Conservation (phyloP, 768 basidiomycete genomes). For the Rhodotorula taiwanensis region DNA sequence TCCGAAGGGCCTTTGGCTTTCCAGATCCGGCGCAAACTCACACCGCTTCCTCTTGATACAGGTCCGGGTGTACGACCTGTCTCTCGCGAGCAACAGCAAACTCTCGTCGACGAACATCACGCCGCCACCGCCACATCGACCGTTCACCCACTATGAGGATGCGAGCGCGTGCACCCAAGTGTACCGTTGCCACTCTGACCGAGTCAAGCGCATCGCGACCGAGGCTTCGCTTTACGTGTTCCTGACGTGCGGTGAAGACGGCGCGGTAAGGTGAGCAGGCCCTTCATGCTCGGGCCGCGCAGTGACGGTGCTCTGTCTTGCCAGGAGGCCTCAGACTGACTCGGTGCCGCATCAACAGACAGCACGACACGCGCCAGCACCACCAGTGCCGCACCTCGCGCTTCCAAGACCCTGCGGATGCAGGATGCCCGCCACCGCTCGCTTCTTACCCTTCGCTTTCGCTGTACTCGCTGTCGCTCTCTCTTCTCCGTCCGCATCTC, state of each 20-base stretch:
- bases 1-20: no score
- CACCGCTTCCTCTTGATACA: background rate
- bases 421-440: constrained; percentile 24
- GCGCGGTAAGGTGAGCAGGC: constrained; percentile 29
- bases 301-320: background rate
- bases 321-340: background rate
- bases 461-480: constrained; percentile 38
- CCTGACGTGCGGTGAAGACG: constrained; percentile 40
- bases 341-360: constrained; percentile 4
- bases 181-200: constrained; percentile 34
- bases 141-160: constrained; percentile 5
- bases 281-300: background rate
- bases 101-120: constrained; percentile 2
- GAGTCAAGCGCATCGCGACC: constrained; percentile 38
- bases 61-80: constrained; percentile 39
- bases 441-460: constrained; percentile 18
- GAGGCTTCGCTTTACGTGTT: constrained; percentile 30
- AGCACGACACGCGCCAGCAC: constrained; percentile 32
- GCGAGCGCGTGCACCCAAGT: constrained; percentile 24
- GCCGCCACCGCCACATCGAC: background rate
- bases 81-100: constrained; percentile 5
- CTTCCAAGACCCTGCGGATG: background rate
- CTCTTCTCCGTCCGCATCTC: constrained; percentile 31
- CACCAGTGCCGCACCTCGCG: constrained; percentile 16
- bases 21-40: background rate